Conservation (phyloP, 352 stramenopile species). For the Phytophthora citricola region DNA sequence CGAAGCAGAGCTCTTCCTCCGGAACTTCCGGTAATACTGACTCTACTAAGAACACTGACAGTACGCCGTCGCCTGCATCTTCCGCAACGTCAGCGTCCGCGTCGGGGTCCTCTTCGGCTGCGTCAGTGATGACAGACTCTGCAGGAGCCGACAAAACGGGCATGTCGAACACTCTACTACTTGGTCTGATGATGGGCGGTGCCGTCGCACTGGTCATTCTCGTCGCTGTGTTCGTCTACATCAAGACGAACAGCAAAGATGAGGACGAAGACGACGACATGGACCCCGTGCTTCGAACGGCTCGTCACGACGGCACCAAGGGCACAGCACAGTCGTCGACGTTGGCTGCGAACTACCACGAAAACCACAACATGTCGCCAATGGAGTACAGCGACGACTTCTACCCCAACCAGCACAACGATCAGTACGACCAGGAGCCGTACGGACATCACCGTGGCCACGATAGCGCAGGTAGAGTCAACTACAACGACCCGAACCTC, state of each 20-base stretch:
- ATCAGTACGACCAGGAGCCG: slow-evolving; percentile 36
- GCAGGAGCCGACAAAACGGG: slow-evolving; percentile 22
- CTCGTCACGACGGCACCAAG: slow-evolving; percentile 16
- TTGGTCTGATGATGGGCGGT: slow-evolving; percentile 56
- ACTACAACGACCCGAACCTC: slow-evolving; percentile 59
- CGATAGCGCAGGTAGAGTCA: slow-evolving; percentile 21
- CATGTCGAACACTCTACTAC: slow-evolving; percentile 40
- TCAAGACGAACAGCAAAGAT: slow-evolving; percentile 40
- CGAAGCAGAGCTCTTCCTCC: slow-evolving; percentile 5
- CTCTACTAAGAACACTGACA: slow-evolving; percentile 12
- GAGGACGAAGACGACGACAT: slow-evolving; percentile 48
- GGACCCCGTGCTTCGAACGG: slow-evolving; percentile 28
- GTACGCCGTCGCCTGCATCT: slow-evolving; percentile 12
- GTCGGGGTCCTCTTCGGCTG: slow-evolving; percentile 17
- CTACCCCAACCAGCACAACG: slow-evolving; percentile 22
- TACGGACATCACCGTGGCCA: slow-evolving; percentile 17
- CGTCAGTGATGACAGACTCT: slow-evolving; percentile 40
- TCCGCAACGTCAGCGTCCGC: slow-evolving; percentile 18
- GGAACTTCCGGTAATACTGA: slow-evolving; percentile 5
- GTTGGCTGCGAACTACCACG: slow-evolving; percentile 39
- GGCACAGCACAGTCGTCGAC: slow-evolving; percentile 35
- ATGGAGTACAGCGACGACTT: slow-evolving; percentile 30
- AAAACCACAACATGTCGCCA: slow-evolving; percentile 42
- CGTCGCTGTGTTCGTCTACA: slow-evolving; percentile 61
- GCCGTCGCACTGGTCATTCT: slow-evolving; percentile 53